phyloP scores from a whole-genome alignment of 164 flowering plant species.

The Nelumbo lutea region DNA sequence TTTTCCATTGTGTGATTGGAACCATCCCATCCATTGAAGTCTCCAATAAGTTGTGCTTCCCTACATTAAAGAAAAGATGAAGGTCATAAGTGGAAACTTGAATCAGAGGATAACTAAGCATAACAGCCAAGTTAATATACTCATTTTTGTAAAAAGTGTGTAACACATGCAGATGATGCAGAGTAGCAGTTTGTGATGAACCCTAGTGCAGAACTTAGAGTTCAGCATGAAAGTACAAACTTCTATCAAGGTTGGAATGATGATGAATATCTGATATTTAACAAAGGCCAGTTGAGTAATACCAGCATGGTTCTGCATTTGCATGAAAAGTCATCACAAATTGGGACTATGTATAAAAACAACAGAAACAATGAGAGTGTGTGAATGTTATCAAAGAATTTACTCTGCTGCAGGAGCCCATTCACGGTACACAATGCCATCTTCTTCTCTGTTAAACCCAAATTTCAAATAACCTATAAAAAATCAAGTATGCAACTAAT shows the following conservation, averaged over 20 bases:
- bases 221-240: background rate
- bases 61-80: slow-evolving; percentile 28
- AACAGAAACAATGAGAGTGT: background rate
- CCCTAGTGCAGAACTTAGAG: background rate
- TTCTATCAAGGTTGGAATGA: no score
- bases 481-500: background rate
- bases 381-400: slow-evolving; percentile 21
- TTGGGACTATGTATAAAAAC: no score
- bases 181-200: background rate
- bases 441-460: slow-evolving; percentile 86
- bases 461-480: slow-evolving; percentile 71
- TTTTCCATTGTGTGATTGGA: slow-evolving; percentile 76
- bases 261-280: background rate
- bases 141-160: background rate
- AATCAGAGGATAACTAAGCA: background rate
- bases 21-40: slow-evolving; percentile 96
- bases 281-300: background rate
- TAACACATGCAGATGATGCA: background rate
- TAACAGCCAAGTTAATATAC: background rate
- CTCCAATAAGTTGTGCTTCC: slow-evolving; percentile 93
- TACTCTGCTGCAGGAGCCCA: slow-evolving; percentile 99
- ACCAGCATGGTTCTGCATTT: background rate
- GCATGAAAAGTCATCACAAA: background rate
- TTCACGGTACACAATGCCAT: slow-evolving; percentile 77
- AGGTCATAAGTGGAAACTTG: slow-evolving; percentile 2